Evolutionary conservation across 805 yeast species (phyloP), one percentile per base, ranked within the genome.

Genomic region (Zygosaccharomyces bailii): DNA sequence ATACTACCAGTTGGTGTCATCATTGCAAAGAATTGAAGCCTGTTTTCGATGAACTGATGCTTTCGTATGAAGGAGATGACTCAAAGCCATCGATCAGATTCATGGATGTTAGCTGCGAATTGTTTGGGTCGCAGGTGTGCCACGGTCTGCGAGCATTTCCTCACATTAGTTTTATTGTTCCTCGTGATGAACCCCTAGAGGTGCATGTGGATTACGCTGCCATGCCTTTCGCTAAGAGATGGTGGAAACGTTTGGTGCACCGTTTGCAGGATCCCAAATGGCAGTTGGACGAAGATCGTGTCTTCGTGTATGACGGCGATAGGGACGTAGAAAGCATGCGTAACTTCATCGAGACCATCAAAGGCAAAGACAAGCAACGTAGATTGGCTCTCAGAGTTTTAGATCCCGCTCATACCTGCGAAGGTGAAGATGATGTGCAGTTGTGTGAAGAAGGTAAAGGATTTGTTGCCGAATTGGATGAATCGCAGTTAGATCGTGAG

Each of bases 1-100:
- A 61, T 52, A 81, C 75, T 54, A 86, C 89, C 7, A 79, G 77
- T 42, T 82, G 89, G 89, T 82, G 89, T 61, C 67, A 79, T 29
- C 87, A 82, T 60, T 82, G 89, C 59, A 76, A 76, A 58, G 69
- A 67, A 29, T 58, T 82, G 55, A 71, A 69, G 59, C 87, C 87
- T 4, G 67, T 70, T 2, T 72, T 71, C 74, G 75, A 74, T 45
- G 74, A 75, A 48, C 65, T 79, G 57, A 75, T 74, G 42, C 70
- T 54, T 2, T 46, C 65, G 14, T 75, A 57, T 55, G 65, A 45
- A 1, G 36, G 37, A 9, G 52, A 53, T 18, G 42, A 24, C 2
- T 32, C 45, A 0, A 29, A 29, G 19, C 47, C 45, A 5, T 27
- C 54, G 19, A 48, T 64, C 9, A 54, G 51, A n/a, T 65, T 61